Evolutionary conservation across 345 rosid species (phyloP), one percentile per base, ranked within the genome.

Genomic region (Brassica rapa): DNA sequence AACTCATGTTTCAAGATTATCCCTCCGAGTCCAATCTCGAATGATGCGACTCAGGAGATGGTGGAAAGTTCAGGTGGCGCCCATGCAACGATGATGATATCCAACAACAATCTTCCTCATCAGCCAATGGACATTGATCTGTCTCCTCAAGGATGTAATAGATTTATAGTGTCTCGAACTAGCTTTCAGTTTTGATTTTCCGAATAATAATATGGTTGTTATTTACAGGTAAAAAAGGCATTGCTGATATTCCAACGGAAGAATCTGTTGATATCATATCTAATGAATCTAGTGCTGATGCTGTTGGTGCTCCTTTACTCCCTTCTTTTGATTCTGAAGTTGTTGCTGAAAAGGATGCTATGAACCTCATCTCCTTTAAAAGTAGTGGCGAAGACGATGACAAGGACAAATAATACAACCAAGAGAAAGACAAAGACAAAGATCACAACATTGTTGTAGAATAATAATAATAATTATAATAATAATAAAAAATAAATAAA

Each of bases 221-320:
- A 1, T 0, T 39, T 25, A 72, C 33, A 24, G 24, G 5, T 72
- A 27, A 7, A 37, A 27, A 19, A 71, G 65, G 2, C 2, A n/a
- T 14, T 27, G n/a, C 4, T 70, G 65, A 33, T 35, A 62, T 62
- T 51, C 65, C 57, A 51, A 62, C 33, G 25, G 62, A 76, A 59
- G 79, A 60, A 24, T 43, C 68, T 6, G 33, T 23, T 63, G 0
- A 35, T 24, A 12, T 70, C 57, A 29, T 70, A 69, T 33, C 65
- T 62, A 62, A 61, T 69, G 67, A 75, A 67, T 6, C 66, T 76
- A 8, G 32, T 43, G 65, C 4, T 70, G 76, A 71, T 35, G 43
- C 76, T 5, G 0, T 19, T 71, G 72, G 3, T 37, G 71, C 16
- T 55, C 24, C 59, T 27, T 53, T 77, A 1, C 24, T 37, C 7